Evolutionary conservation across 1,284 basidiomycete genomes (phyloP), one percentile per base, ranked within the genome.

Genomic region (Malassezia sympodialis): DNA sequence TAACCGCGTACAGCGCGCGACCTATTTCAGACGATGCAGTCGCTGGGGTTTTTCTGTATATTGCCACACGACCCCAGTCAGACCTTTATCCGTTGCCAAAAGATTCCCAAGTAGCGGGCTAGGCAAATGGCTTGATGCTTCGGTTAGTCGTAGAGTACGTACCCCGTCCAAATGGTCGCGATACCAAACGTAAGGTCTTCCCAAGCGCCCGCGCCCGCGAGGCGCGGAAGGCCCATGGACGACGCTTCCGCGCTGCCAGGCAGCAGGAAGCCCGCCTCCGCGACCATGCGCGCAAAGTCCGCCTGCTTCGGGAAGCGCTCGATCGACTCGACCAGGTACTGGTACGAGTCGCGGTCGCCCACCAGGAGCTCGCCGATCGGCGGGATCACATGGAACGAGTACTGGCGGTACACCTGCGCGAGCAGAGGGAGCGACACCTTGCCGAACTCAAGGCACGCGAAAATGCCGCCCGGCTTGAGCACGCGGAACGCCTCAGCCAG

Each of bases 381-480:
- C 4, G 94, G 94, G 68, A 99, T 91, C 56, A 96, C 82, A 5
- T 87, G 84, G 82, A 98, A 98, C 11, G 93, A 96, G 76, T 96
- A 98, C 66, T 89, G 85, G 66, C 90, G 86, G 77, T 99, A 99
- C 3, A 87, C 61, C 90, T 84, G 79, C 78, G 84, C 82, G 60
- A 98, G 78, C 24, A 96, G 68, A 0, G 93, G 90, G 67, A 96
- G 89, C 60, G 82, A 83, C 49, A 98, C 90, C 68, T 85, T 88
- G 75, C 90, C 91, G 77, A 99, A 98, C 76, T 99, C 94, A 53
- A 99, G 81, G 70, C 90, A 94, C 17, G 89, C 88, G 75, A 99
- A 94, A 5, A 84, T 87, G 51, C 90, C 94, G 63, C 94, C 94
- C 0, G 93, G 93, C 76, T 94, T 96, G 50, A 99, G 81, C 11